Evolutionary conservation across 192 early-diverging fungal genomes (phyloP).

Genomic region (Backusella liffmaniae): DNA sequence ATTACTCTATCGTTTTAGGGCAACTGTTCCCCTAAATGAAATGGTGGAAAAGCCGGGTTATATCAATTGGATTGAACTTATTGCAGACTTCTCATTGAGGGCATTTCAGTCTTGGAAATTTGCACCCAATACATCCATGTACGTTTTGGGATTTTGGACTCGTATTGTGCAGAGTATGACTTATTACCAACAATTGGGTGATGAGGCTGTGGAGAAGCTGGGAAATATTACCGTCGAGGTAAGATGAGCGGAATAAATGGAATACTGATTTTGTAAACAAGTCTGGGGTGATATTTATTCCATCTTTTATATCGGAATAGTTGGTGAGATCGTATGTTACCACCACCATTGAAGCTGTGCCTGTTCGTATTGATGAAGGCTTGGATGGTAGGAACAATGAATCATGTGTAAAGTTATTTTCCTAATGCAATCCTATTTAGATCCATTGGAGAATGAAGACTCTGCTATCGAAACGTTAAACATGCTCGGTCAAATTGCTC

Average conservation of each 20-base stretch:
- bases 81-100: slow-evolving; percentile 64
- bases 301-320: slow-evolving; percentile 25
- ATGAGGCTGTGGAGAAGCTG: slow-evolving; percentile 31
- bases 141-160: slow-evolving; percentile 86
- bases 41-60: slow-evolving; percentile 73
- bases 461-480: slow-evolving; percentile 65
- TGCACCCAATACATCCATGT: slow-evolving; percentile 73
- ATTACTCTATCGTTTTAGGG: slow-evolving; percentile 77
- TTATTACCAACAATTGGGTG: slow-evolving; percentile 35
- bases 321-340: slow-evolving; percentile 50
- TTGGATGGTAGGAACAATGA: slow-evolving; percentile 48
- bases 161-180: slow-evolving; percentile 65
- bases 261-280: neutral
- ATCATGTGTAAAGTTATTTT: neutral
- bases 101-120: slow-evolving; percentile 66
- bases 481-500: slow-evolving; percentile 65
- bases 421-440: slow-evolving; percentile 23
- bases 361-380: slow-evolving; percentile 50
- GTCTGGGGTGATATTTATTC: too few species aligned
- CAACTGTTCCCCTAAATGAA: slow-evolving; percentile 78
- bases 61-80: slow-evolving; percentile 60
- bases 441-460: slow-evolving; percentile 67
- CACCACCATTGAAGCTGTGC: slow-evolving; percentile 52
- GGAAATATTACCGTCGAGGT: slow-evolving; percentile 48
- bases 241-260: neutral